Evolutionary conservation across 345 rosid genomes (phyloP).

Genomic region (Mallotus nudiflorus): DNA sequence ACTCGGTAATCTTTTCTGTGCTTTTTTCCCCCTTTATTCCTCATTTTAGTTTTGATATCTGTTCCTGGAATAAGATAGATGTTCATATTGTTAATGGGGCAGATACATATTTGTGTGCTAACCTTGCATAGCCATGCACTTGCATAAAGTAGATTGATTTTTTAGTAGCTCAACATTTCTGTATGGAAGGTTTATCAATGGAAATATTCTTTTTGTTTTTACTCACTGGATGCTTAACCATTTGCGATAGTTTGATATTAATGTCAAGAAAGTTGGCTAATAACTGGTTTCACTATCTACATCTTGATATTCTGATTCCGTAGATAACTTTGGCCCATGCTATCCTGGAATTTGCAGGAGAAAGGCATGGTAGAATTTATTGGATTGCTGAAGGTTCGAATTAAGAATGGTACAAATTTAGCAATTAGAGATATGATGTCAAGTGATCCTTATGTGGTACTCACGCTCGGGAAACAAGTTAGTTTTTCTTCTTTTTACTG

Average conservation of each 20-base stretch:
- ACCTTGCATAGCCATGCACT: background rate
- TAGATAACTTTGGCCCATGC: constrained; percentile 17
- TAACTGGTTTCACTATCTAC: background rate
- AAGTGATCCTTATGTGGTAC: constrained; percentile 90
- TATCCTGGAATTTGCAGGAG: constrained; percentile 44
- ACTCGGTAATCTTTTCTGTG: constrained; percentile 39
- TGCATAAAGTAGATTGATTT: background rate
- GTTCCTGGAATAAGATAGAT: background rate
- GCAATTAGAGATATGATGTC: constrained; percentile 92
- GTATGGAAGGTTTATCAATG: background rate
- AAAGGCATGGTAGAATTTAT: constrained; percentile 86
- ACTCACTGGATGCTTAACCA: background rate
- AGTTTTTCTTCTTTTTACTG: constrained; percentile 8
- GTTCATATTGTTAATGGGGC: constrained; percentile 8
- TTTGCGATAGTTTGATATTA: constrained; percentile 1
- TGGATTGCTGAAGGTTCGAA: constrained; percentile 75
- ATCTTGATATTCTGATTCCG: background rate
- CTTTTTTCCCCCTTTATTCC: background rate
- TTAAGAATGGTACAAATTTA: constrained; percentile 70
- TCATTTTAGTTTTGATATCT: background rate
- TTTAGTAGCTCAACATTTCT: background rate
- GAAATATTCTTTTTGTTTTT: constrained; percentile 9
- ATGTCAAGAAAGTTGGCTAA: background rate
- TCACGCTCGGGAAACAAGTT: constrained; percentile 86
- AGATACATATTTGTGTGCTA: background rate